Percentiles rank a stretch among this genome's conserved stretches.
phyloP scores from a whole-genome alignment of 2,329 filamentous ascomycete genomes.

The Aspergillus unguis region DNA sequence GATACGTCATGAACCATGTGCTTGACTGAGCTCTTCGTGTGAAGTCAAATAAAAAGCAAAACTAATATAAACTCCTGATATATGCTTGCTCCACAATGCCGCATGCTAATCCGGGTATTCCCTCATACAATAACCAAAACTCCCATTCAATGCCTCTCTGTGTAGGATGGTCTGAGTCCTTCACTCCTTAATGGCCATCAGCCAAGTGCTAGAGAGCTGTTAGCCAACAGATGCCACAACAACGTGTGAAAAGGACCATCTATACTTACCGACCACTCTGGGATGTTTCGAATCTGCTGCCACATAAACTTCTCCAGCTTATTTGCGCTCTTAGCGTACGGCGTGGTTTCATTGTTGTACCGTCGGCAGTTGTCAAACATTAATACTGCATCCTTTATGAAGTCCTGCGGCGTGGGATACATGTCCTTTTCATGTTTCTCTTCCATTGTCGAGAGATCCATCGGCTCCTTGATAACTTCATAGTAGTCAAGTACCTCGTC shows the following conservation, averaged over 20 bases:
- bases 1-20: conserved; percentile 4
- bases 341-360: conserved; percentile 94
- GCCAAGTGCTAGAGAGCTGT: conserved; percentile 37
- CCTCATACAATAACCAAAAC: conserved; percentile 7
- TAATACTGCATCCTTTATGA: conserved; percentile 80
- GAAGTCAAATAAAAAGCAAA: conserved; percentile 6
- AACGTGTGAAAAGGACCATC: neutral
- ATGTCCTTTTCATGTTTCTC: conserved; percentile 89
- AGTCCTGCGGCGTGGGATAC: conserved; percentile 88
- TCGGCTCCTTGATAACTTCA: conserved; percentile 95
- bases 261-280: conserved; percentile 73
- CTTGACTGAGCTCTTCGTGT: conserved; percentile 1
- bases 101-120: conserved; percentile 12
- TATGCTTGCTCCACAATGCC: conserved; percentile 3
- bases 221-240: neutral
- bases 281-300: conserved; percentile 84
- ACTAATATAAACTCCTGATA: neutral
- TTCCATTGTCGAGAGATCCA: conserved; percentile 97
- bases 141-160: conserved; percentile 15
- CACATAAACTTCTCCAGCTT: conserved; percentile 95
- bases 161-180: conserved; percentile 4
- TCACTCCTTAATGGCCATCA: conserved; percentile 30
- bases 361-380: conserved; percentile 93
- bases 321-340: conserved; percentile 92
- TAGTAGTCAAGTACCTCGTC: conserved; percentile 99